Base-by-base conservation (phyloP, 148 eudicot species). In the Camellia lanceoleosa region DNA sequence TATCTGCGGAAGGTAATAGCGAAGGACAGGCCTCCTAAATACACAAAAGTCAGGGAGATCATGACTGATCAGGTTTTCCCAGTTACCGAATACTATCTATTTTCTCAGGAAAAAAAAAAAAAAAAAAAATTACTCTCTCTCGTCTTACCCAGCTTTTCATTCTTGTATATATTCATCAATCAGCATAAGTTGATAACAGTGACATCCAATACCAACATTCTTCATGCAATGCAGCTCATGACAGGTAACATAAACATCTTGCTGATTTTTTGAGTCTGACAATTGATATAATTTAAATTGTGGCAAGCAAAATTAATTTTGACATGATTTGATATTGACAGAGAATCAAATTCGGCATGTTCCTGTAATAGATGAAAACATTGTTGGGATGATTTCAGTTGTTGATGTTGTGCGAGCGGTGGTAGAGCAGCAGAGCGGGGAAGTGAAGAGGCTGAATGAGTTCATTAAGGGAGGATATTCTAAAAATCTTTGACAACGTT, bases 201-300 rank as follows among this genome's bases (percentile, higher is more conserved):
- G 72, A 84, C 89, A 77, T 95, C 95, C 15, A 92, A 95, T 83
- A 92, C 95, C 74, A 95, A 89, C 61, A 84, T 93, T 78, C 86
- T 91, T 41, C 93, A 81, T 2, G 98, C 98, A 84, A 95, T 95
- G 98, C 91, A 89, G 86, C 89, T 91, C 70, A 95, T 95, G 98
- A 83, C 96, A 86, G 98, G 98, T 90, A 74, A 73, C 38, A 75
- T 71, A 49, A 2, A 13, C 3, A 41, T 8, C 30, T 44, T 41
- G 3, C 19, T 14, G 47, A 62, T 30, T 43, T 10, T 8, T 58
- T 30, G 38, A 30, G 38, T 30, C 38, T 30, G 38, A 30, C 38
- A 30, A 30, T 30, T 30, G 38, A 30, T 1, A 30, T 30, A 30
- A 65, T 23, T 20, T 49, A 73, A 66, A 8, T 54, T 12, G 55